Percentiles rank a stretch among this genome's conserved stretches.
Conservation (phyloP, 345 rosid species). For the Eucalyptus albens region DNA sequence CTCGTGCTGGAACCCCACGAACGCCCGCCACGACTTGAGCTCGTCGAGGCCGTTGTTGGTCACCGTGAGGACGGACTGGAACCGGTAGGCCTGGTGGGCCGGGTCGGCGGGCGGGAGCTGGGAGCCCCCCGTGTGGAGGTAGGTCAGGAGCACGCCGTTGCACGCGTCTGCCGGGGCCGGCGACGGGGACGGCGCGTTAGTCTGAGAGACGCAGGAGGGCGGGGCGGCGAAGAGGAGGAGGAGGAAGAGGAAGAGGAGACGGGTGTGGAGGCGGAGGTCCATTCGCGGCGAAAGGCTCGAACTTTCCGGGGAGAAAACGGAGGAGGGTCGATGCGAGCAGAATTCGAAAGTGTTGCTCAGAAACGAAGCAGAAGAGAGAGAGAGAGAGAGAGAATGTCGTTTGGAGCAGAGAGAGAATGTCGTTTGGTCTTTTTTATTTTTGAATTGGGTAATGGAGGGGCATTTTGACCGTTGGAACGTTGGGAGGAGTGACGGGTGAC, state of each 20-base stretch:
- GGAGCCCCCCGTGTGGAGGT: conserved; percentile 31
- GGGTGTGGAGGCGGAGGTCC: neutral
- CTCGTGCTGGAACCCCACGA: conserved; percentile 53
- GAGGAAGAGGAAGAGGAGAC: neutral
- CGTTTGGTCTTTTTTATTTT: neutral
- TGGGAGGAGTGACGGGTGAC: neutral
- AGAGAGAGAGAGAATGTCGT: neutral
- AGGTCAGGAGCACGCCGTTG: conserved; percentile 61
- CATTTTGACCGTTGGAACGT: neutral
- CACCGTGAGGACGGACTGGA: conserved; percentile 65
- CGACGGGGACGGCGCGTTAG: conserved; percentile 8
- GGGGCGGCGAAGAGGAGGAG: neutral
- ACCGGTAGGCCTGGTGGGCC: conserved; percentile 63
- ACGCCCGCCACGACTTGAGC: conserved; percentile 67
- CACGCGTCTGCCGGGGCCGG: conserved; percentile 35
- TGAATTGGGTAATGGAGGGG: neutral
- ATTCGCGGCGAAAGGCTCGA: neutral
- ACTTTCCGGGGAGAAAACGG: neutral
- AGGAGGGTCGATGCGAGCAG: neutral
- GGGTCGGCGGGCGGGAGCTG: conserved; percentile 48
- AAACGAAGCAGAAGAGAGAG: neutral
- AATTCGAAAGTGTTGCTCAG: neutral
- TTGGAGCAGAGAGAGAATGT: neutral
- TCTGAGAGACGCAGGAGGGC: conserved; percentile 3
- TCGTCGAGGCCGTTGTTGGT: conserved; percentile 57